phyloP scores from a whole-genome alignment of 2,329 filamentous ascomycete genomes.

The Podosphaera xanthii region DNA sequence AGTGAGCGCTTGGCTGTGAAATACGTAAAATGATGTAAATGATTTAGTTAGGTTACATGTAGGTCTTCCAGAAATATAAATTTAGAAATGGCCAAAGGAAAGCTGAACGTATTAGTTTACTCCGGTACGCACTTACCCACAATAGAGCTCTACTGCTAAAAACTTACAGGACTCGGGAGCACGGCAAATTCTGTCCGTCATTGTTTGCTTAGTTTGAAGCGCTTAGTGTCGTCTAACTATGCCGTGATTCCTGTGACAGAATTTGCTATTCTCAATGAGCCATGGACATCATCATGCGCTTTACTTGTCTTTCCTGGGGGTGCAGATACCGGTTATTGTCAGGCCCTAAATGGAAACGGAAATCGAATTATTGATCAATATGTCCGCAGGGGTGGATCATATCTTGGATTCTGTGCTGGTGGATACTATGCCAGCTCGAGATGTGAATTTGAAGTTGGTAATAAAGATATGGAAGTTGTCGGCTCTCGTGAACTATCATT shows the following conservation, averaged over 20 bases:
- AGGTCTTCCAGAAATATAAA: constrained; percentile 8
- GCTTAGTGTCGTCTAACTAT: constrained; percentile 73
- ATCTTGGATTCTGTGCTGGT: constrained; percentile 82
- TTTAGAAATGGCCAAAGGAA: constrained; percentile 33
- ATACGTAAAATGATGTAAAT: too few species aligned
- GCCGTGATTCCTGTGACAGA: constrained; percentile 73
- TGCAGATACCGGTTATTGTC: constrained; percentile 81
- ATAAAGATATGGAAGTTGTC: constrained; percentile 60
- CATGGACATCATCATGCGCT: constrained; percentile 71
- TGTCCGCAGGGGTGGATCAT: constrained; percentile 64
- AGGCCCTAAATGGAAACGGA: constrained; percentile 64
- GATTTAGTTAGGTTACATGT: background rate
- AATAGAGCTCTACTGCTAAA: background rate
- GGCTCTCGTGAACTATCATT: constrained; percentile 70
- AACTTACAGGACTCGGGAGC: constrained; percentile 47
- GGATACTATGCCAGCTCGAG: constrained; percentile 66
- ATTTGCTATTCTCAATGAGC: constrained; percentile 63
- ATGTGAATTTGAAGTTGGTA: constrained; percentile 84
- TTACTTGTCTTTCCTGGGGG: constrained; percentile 83
- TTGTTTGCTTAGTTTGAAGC: constrained; percentile 65
- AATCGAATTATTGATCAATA: constrained; percentile 70
- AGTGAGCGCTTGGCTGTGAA: background rate
- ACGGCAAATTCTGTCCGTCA: constrained; percentile 78
- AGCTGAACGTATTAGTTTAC: constrained; percentile 83
- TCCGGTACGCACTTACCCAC: constrained; percentile 32